Conservation (phyloP, 345 rosid species). For the Melaleuca quinquenervia region DNA sequence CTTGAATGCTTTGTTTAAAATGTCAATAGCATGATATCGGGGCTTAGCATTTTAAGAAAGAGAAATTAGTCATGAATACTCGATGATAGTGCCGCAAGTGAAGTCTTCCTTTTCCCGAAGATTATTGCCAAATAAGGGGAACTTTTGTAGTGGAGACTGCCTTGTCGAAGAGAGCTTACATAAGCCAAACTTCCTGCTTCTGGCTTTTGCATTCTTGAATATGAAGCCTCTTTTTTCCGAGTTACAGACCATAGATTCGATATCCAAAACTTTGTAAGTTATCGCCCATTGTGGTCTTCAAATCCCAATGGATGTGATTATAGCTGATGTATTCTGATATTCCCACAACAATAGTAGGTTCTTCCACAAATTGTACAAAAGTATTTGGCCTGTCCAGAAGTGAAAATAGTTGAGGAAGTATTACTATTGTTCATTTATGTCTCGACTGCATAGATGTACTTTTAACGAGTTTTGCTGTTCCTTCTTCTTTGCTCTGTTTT, state of each 20-base stretch:
- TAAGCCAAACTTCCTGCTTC: not conserved
- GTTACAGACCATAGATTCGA: not conserved
- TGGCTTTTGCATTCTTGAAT: not conserved
- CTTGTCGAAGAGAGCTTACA: not conserved
- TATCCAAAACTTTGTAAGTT: not conserved
- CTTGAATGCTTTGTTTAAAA: not conserved
- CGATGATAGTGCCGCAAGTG: not conserved
- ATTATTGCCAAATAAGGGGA: not conserved
- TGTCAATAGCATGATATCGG: not conserved
- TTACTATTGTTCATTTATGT: not conserved
- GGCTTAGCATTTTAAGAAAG: not conserved
- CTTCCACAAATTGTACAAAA: not conserved
- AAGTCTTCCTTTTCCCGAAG: not conserved
- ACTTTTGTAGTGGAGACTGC: not conserved
- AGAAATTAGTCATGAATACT: not conserved
- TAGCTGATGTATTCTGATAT: not conserved
- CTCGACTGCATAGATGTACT: constrained; percentile 1
- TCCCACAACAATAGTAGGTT: not conserved
- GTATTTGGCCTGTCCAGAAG: not conserved
- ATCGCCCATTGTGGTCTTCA: not conserved
- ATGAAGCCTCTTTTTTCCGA: not conserved
- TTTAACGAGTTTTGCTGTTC: not conserved
- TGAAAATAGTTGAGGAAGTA: not conserved
- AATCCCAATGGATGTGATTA: not conserved
- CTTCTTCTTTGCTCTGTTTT: not conserved